phyloP scores from a whole-genome alignment of 805 yeast genomes.

The Cyberlindnera sargentensis region DNA sequence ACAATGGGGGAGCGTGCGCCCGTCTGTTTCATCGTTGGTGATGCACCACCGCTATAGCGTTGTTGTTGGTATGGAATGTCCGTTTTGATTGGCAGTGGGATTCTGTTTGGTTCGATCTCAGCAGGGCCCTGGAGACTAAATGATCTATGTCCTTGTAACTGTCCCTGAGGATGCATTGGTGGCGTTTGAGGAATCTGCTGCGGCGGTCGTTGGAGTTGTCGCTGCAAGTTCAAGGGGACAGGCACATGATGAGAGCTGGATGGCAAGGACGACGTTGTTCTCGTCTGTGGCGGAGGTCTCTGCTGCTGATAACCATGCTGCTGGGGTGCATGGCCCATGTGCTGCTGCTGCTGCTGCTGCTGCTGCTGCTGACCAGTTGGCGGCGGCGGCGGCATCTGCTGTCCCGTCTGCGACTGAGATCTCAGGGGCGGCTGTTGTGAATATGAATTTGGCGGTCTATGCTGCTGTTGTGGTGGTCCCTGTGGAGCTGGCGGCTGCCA shows the following conservation, averaged over 20 bases:
- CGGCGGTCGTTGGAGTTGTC: background rate
- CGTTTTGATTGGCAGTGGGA: slow-evolving; percentile 9
- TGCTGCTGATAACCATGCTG: background rate
- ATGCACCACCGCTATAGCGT: slow-evolving; percentile 2
- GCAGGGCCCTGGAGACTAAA: slow-evolving; percentile 1
- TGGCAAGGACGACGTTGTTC: background rate
- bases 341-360: slow-evolving; percentile 15
- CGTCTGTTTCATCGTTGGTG: slow-evolving; percentile 11
- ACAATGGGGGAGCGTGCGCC: slow-evolving; percentile 28
- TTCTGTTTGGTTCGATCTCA: background rate
- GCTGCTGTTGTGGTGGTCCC: background rate
- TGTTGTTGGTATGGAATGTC: slow-evolving; percentile 16
- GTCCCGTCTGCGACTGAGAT: slow-evolving; percentile 1
- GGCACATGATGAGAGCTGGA: background rate
- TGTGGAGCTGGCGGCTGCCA: slow-evolving; percentile 5
- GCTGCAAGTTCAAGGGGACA: too few relatives aligned
- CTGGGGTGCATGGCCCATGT: background rate
- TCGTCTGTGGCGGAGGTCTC: background rate
- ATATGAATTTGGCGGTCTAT: background rate
- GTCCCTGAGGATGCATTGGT: slow-evolving; percentile 4
- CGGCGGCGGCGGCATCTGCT: slow-evolving; percentile 3
- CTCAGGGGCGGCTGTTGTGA: slow-evolving; percentile 2
- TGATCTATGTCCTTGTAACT: too few relatives aligned
- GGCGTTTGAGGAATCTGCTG: slow-evolving; percentile 15
- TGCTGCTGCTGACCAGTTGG: slow-evolving; percentile 11